Evolutionary conservation across 208 protist species (phyloP).

Genomic region (Leishmania major): DNA sequence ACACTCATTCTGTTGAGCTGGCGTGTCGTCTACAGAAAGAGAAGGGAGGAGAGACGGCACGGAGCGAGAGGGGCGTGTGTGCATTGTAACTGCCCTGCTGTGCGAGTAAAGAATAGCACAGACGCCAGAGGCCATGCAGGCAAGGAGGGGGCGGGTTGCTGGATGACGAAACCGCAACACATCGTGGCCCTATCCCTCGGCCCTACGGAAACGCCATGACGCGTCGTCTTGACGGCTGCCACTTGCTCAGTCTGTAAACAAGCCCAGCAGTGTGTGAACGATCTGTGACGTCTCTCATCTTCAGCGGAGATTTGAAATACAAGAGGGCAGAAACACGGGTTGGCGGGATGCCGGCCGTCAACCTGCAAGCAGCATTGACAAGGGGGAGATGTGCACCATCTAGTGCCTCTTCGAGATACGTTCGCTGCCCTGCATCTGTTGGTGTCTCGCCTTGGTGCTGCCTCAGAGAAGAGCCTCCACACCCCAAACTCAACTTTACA

Average conservation of each 20-base stretch:
- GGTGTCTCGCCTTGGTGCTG: background rate
- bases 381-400: background rate
- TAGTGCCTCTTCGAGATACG: background rate
- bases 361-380: background rate
- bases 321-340: background rate
- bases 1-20: background rate
- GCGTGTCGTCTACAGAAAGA: background rate
- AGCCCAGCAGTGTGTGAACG: background rate
- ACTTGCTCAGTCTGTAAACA: background rate
- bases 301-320: background rate
- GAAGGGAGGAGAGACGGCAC: background rate
- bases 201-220: background rate
- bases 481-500: background rate
- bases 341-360: background rate
- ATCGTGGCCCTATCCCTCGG: background rate
- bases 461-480: background rate
- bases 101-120: background rate
- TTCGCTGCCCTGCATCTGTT: background rate
- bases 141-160: background rate
- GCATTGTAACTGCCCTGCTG: background rate
- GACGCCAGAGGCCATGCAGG: background rate
- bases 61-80: no score
- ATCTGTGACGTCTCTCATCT: background rate
- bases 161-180: background rate
- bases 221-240: background rate